Evolutionary conservation across 768 basidiomycete genomes (phyloP), one percentile per base, ranked within the genome.

Genomic region (Strobilomyces confusus): DNA sequence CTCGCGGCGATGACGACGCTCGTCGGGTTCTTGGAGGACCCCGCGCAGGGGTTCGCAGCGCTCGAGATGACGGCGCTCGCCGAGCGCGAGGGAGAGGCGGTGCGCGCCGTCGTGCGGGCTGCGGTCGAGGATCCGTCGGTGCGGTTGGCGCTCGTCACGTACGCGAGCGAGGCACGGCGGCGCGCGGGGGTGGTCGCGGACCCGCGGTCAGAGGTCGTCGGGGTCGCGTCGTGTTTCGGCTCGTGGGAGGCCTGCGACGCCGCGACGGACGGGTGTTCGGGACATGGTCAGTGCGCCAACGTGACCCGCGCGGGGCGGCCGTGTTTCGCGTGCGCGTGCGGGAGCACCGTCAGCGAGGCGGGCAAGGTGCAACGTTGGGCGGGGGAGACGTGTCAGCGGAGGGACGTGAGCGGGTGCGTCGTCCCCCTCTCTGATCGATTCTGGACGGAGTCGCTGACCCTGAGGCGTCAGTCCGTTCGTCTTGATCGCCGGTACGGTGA

Each of bases 391-490:
- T 93, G 91, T 59, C 83, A 92, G 74, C 79, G 83, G 58, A 83
- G 82, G 69, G 91, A 93, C 63, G 72, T 92, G 44, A 91, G 87
- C 75, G 82, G 81, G 90, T 90, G 63, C 56, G 87, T 81, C 26
- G 8, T 14, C 4, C 32, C 2, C n/a, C 36, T 15, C 9, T 41
- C n/a, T 14, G n/a, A n/a, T 15, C 41, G 17, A 11, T 29, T 11
- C 37, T 32, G 2, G 5, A n/a, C n/a, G n/a, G n/a, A n/a, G n/a
- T n/a, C n/a, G n/a, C n/a, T n/a, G n/a, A n/a, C n/a, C n/a, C n/a
- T n/a, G n/a, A n/a, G n/a, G n/a, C 19, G 20, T 4, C 56, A 92
- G 90, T 13, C 81, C 84, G 17, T 92, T 93, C 58, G 83, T 85
- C 15, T 78, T 93, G 45, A 71, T 93, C 44, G 68, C 81, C 2